Percentiles rank a stretch among this genome's conserved stretches.
phyloP scores from a whole-genome alignment of 2,329 filamentous ascomycete genomes.

The Cryphonectria naterciae region DNA sequence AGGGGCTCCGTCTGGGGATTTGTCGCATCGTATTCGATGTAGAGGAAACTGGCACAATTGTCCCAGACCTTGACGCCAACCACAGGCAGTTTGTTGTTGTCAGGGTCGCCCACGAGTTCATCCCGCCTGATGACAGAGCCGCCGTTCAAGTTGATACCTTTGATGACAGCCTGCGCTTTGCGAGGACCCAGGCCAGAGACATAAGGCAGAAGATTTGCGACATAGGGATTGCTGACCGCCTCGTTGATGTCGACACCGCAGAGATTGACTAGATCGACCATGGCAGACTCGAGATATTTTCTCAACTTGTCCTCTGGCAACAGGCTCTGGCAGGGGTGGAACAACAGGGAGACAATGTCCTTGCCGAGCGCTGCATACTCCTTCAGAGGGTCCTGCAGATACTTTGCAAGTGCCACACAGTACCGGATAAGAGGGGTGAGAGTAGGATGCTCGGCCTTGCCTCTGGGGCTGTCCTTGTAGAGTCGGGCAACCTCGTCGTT shows the following conservation, averaged over 20 bases:
- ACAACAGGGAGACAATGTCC: slow-evolving; percentile 83
- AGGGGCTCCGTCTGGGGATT: slow-evolving; percentile 86
- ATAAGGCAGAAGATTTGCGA: slow-evolving; percentile 86
- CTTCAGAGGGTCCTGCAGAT: slow-evolving; percentile 93
- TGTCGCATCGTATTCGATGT: slow-evolving; percentile 83
- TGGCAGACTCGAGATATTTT: slow-evolving; percentile 88
- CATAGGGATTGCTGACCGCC: slow-evolving; percentile 78
- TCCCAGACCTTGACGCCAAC: slow-evolving; percentile 92
- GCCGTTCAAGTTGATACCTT: slow-evolving; percentile 90
- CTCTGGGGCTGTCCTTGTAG: slow-evolving; percentile 88
- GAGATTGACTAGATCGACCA: slow-evolving; percentile 98
- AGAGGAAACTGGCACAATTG: slow-evolving; percentile 95
- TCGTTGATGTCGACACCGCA: slow-evolving; percentile 96
- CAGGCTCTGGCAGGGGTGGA: slow-evolving; percentile 88
- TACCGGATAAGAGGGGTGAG: slow-evolving; percentile 81
- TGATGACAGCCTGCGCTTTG: slow-evolving; percentile 83
- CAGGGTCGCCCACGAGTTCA: slow-evolving; percentile 86
- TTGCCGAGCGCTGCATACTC: slow-evolving; percentile 93
- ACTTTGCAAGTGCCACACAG: slow-evolving; percentile 85
- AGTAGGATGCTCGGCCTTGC: slow-evolving; percentile 77
- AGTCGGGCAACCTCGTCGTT: slow-evolving; percentile 97
- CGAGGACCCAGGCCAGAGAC: slow-evolving; percentile 89
- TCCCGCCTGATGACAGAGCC: slow-evolving; percentile 82
- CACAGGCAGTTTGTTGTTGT: slow-evolving; percentile 75
- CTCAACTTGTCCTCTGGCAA: slow-evolving; percentile 85